phyloP scores from a whole-genome alignment of 2,329 filamentous ascomycete species.

The Huntiella abstrusa region DNA sequence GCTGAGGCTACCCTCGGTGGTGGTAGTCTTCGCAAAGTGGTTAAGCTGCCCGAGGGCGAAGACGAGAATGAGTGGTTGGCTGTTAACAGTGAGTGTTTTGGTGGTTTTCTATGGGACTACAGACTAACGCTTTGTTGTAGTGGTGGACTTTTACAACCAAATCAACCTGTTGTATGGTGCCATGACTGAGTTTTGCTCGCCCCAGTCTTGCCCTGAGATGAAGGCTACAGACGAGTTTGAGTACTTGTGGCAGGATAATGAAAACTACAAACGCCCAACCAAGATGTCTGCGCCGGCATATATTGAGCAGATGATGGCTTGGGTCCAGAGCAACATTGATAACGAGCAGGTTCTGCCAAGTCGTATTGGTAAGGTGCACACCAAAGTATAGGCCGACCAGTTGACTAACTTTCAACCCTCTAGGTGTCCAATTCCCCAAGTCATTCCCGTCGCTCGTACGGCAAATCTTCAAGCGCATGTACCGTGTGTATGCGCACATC shows the following conservation, averaged over 20 bases:
- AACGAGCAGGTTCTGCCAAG: slow-evolving; percentile 92
- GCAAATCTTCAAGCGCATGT: slow-evolving; percentile 97
- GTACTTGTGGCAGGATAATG: slow-evolving; percentile 95
- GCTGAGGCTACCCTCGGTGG: slow-evolving; percentile 92
- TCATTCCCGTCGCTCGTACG: slow-evolving; percentile 74
- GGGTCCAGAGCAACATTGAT: slow-evolving; percentile 90
- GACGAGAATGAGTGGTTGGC: slow-evolving; percentile 97
- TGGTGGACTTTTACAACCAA: slow-evolving; percentile 99
- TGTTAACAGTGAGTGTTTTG: slow-evolving; percentile 57
- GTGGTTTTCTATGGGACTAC: background rate
- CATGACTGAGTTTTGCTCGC: slow-evolving; percentile 98
- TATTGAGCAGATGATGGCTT: slow-evolving; percentile 93
- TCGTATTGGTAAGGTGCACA: slow-evolving; percentile 47
- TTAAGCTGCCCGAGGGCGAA: slow-evolving; percentile 91
- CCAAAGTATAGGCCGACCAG: background rate
- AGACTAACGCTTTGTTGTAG: slow-evolving; percentile 26
- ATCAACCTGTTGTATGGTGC: slow-evolving; percentile 97
- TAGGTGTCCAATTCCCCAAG: slow-evolving; percentile 84
- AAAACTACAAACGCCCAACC: slow-evolving; percentile 85
- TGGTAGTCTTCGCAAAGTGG: slow-evolving; percentile 85
- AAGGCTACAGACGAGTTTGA: slow-evolving; percentile 99
- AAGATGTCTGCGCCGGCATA: slow-evolving; percentile 97
- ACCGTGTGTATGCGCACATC: slow-evolving; percentile 95
- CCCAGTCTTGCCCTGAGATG: slow-evolving; percentile 95
- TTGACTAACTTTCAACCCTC: slow-evolving; percentile 10